Percentiles rank a stretch among this genome's conserved stretches.
phyloP scores from a whole-genome alignment of 2,329 filamentous ascomycete species.

The Pseudogymnoascus sp. region DNA sequence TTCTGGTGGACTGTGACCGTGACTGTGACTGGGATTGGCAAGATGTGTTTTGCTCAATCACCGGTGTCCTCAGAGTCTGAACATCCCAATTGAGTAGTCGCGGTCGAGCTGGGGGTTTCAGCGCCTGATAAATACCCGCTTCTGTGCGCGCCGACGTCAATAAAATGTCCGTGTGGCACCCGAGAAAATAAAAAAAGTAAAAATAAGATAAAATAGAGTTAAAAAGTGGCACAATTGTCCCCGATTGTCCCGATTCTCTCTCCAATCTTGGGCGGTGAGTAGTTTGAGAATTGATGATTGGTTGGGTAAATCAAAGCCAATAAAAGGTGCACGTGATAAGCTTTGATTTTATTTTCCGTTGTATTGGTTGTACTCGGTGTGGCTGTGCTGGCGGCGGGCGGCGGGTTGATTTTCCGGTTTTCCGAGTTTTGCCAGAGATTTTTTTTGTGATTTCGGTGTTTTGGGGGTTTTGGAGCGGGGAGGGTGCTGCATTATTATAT shows the following conservation, averaged over 20 bases:
- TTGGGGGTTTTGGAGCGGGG: background rate
- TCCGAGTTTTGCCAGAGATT: background rate
- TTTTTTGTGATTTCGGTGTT: conserved; percentile 1
- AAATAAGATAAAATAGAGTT: conserved; percentile 9
- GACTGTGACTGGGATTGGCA: background rate
- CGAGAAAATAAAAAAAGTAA: background rate
- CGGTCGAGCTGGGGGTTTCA: background rate
- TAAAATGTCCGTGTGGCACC: background rate
- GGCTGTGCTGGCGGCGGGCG: background rate
- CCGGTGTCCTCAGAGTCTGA: background rate
- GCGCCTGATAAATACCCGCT: background rate
- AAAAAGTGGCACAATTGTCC: background rate
- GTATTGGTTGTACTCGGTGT: background rate
- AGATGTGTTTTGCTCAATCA: background rate
- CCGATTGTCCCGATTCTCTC: background rate
- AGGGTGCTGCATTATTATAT: conserved; percentile 7
- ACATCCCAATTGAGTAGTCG: background rate
- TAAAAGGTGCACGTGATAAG: background rate
- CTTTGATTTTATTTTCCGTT: background rate
- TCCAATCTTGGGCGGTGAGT: background rate
- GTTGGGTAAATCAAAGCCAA: background rate
- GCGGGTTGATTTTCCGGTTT: background rate
- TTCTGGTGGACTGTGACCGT: background rate
- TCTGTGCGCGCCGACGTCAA: background rate
- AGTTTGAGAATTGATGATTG: background rate